Percentiles rank a stretch among this genome's conserved stretches.
phyloP scores from a whole-genome alignment of 495 filamentous ascomycete species.

The Aspergillus saccharolyticus region DNA sequence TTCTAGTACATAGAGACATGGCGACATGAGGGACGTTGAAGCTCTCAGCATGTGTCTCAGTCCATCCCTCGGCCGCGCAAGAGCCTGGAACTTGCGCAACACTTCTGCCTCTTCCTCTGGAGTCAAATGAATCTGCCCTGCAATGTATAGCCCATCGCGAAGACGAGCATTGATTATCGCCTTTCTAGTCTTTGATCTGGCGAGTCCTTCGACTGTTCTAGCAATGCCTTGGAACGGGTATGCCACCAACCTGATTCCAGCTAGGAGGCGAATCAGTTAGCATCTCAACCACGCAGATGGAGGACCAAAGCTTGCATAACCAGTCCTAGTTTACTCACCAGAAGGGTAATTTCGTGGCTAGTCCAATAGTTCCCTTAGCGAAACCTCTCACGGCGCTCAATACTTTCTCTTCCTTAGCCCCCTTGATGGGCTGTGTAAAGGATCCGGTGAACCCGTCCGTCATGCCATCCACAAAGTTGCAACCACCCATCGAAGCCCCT shows the following conservation, averaged over 20 bases:
- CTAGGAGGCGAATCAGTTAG: slow-evolving; percentile 10
- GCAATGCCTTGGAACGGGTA: slow-evolving; percentile 25
- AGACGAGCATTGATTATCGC: slow-evolving; percentile 14
- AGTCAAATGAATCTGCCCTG: not conserved
- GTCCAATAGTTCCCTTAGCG: slow-evolving; percentile 69
- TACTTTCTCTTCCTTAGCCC: slow-evolving; percentile 54
- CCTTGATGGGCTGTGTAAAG: slow-evolving; percentile 59
- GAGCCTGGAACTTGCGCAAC: not conserved
- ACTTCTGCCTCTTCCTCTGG: not conserved
- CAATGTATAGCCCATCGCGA: slow-evolving; percentile 12
- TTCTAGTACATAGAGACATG: no score
- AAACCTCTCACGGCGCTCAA: slow-evolving; percentile 61
- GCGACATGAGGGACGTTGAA: no score
- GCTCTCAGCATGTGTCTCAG: no score
- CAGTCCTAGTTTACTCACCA: slow-evolving; percentile 17
- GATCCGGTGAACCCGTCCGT: slow-evolving; percentile 70
- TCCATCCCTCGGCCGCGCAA: not conserved
- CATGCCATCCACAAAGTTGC: slow-evolving; percentile 65
- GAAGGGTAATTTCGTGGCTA: slow-evolving; percentile 58
- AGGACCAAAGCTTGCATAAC: not conserved
- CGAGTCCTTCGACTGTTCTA: slow-evolving; percentile 21
- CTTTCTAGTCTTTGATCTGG: slow-evolving; percentile 23
- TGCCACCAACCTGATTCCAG: slow-evolving; percentile 22
- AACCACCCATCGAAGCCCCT: slow-evolving; percentile 29
- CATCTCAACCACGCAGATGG: not conserved